Percentiles rank a stretch among this genome's conserved stretches.
phyloP scores from a whole-genome alignment of 2,329 filamentous ascomycete genomes.

The Claviceps sp. region DNA sequence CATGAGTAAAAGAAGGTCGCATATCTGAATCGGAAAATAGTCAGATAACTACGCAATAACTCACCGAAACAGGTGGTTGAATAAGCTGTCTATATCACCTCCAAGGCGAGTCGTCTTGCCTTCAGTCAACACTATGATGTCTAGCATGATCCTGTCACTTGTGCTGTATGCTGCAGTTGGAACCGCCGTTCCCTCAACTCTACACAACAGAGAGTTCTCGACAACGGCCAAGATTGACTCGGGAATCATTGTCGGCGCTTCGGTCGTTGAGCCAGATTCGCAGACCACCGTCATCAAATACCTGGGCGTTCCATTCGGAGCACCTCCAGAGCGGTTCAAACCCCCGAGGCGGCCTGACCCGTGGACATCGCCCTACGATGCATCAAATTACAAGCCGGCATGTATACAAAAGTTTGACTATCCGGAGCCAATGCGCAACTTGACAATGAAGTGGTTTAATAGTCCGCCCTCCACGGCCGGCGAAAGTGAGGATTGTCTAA shows the following conservation, averaged over 20 bases:
- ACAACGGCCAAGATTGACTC: background rate
- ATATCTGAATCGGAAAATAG: too few relatives aligned
- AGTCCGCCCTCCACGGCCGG: background rate
- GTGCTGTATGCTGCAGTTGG: too few relatives aligned
- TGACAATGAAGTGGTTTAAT: background rate
- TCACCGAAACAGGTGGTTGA: too few relatives aligned
- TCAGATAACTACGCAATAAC: too few relatives aligned
- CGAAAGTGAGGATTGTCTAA: background rate
- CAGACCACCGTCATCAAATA: background rate
- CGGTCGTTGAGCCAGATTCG: background rate
- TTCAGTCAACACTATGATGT: too few relatives aligned
- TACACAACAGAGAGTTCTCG: too few relatives aligned
- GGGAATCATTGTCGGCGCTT: background rate
- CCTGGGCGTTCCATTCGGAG: background rate
- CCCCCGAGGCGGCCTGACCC: background rate
- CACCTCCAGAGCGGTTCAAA: background rate
- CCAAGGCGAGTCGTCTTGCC: too few relatives aligned
- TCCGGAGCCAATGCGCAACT: background rate
- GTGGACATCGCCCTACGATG: constrained; percentile 1
- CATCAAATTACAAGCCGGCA: background rate
- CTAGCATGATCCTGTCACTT: too few relatives aligned
- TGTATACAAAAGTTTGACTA: constrained; percentile 1
- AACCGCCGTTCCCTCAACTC: too few relatives aligned
- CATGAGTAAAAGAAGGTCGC: too few relatives aligned
- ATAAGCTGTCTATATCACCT: too few relatives aligned